phyloP scores from a whole-genome alignment of 225 moss, liverwort and hornwort genomes.

The Pseudoscleropodium purum region DNA sequence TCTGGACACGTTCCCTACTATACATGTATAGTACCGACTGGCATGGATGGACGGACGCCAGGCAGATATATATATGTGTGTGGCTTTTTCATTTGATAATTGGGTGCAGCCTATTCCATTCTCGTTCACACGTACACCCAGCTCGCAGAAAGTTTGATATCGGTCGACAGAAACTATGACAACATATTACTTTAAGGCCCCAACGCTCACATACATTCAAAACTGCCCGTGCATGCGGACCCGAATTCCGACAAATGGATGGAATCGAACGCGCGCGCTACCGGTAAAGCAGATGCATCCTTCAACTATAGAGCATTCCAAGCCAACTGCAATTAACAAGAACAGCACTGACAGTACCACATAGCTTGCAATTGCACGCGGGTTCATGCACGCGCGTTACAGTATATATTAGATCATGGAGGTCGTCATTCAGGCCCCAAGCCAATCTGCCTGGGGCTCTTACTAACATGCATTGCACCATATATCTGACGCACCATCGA shows the following conservation, averaged over 20 bases:
- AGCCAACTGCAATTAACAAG: background rate
- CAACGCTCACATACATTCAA: background rate
- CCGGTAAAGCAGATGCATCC: background rate
- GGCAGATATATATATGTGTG: background rate
- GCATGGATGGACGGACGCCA: background rate
- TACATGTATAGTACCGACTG: too few relatives aligned
- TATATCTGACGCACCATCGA: background rate
- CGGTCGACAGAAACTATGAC: background rate
- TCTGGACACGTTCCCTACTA: background rate
- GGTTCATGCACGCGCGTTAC: background rate
- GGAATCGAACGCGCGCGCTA: background rate
- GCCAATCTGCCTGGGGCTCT: background rate
- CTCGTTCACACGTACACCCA: background rate
- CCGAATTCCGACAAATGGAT: background rate
- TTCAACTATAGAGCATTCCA: background rate
- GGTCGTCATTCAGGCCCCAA: background rate
- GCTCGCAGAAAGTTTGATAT: background rate
- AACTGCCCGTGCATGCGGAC: background rate
- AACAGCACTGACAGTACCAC: background rate
- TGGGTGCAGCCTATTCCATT: background rate
- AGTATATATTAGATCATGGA: background rate
- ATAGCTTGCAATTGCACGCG: background rate
- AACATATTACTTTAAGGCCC: background rate
- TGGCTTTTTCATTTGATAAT: background rate
- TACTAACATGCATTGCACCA: background rate